Evolutionary conservation across 768 basidiomycete species (phyloP).

Genomic region (Sporobolomyces pararoseus): DNA sequence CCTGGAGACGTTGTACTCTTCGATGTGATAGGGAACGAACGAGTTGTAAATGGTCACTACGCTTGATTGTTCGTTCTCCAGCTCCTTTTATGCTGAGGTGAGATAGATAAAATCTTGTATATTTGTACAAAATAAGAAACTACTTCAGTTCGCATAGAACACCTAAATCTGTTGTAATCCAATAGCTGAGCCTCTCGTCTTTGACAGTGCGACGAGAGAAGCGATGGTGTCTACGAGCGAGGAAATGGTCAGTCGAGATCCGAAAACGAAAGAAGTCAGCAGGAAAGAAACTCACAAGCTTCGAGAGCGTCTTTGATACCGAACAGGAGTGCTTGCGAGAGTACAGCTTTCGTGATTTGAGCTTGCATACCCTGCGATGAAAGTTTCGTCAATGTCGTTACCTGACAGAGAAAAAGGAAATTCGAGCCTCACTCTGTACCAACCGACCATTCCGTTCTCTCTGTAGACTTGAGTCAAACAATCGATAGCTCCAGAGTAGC

Average conservation of each 20-base stretch:
- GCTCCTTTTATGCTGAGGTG: too few relatives aligned
- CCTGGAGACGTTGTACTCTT: neutral
- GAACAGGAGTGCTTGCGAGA: constrained; percentile 92
- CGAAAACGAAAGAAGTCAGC: neutral
- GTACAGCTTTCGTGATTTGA: constrained; percentile 90
- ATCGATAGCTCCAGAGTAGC: constrained; percentile 68
- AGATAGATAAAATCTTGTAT: neutral
- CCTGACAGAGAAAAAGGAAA: neutral
- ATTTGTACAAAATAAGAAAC: too few relatives aligned
- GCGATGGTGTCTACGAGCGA: constrained; percentile 33
- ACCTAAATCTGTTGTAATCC: constrained; percentile 21
- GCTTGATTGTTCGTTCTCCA: too few relatives aligned
- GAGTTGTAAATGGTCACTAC: too few relatives aligned
- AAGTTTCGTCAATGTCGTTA: neutral
- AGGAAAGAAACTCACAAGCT: constrained; percentile 35
- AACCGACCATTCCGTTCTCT: constrained; percentile 78
- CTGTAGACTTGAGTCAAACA: constrained; percentile 68
- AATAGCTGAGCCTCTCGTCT: constrained; percentile 21
- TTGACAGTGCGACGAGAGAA: constrained; percentile 28
- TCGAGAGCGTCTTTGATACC: constrained; percentile 98
- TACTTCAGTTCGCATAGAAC: too few relatives aligned
- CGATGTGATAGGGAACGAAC: too few relatives aligned
- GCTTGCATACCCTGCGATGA: constrained; percentile 79
- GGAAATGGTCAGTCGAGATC: neutral
- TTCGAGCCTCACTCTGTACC: constrained; percentile 75